Evolutionary conservation across 2,329 filamentous ascomycete species (phyloP).

Genomic region (Diaporthe velutina): DNA sequence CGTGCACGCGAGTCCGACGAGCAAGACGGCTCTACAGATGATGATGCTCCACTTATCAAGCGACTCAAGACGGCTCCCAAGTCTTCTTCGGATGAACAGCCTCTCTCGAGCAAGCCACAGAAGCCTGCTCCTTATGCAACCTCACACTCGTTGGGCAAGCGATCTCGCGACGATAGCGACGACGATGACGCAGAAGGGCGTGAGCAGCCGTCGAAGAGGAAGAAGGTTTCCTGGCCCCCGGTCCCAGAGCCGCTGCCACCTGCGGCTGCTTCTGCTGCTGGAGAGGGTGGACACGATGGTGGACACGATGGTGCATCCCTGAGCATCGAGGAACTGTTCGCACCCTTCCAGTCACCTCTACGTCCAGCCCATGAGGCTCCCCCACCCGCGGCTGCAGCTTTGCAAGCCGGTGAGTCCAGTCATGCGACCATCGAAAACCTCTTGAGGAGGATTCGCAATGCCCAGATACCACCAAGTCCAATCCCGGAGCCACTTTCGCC

Average conservation of each 20-base stretch:
- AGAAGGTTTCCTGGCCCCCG: not conserved
- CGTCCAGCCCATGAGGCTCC: not conserved
- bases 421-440: not conserved
- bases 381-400: not conserved
- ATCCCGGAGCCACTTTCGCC: not conserved
- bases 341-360: not conserved
- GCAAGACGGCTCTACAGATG: not conserved
- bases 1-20: not conserved
- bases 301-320: not conserved
- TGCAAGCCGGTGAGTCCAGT: not conserved
- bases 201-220: not conserved
- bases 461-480: not conserved
- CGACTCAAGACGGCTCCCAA: not conserved
- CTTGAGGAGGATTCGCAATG: not conserved
- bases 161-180: not conserved
- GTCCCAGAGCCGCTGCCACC: not conserved
- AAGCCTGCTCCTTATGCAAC: not conserved
- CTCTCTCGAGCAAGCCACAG: not conserved
- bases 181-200: not conserved
- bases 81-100: not conserved
- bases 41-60: not conserved
- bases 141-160: not conserved
- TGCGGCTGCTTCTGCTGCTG: not conserved
- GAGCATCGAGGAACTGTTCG: not conserved
- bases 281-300: not conserved